A percentile compares a stretch with the other conserved stretches of the same genome.
Conservation (phyloP, 2,329 filamentous ascomycete species). For the Nannizziopsis arthrosporioides region DNA sequence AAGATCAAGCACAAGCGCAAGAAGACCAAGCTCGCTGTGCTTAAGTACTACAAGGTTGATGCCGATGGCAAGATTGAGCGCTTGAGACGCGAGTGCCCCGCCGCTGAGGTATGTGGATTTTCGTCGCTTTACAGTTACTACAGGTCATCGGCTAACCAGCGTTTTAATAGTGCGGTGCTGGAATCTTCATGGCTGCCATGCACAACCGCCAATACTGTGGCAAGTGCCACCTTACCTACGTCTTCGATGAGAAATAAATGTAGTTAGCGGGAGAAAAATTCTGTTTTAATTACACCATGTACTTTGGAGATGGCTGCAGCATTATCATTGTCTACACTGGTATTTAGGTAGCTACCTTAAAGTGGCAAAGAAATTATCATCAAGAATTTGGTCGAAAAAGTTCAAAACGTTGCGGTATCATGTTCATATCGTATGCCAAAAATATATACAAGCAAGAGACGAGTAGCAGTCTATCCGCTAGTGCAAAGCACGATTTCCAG, state of each 20-base stretch:
- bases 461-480: too few species aligned
- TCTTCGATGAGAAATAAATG: constrained; percentile 52
- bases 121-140: background rate
- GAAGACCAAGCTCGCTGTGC: constrained; percentile 99
- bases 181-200: constrained; percentile 99
- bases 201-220: constrained; percentile 97
- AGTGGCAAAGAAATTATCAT: background rate
- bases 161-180: constrained; percentile 74
- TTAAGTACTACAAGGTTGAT: constrained; percentile 99
- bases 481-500: too few species aligned
- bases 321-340: background rate
- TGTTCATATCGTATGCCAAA: too few species aligned
- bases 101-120: constrained; percentile 59
- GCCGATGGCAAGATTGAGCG: constrained; percentile 99
- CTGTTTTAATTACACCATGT: background rate
- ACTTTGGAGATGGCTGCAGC: constrained; percentile 1
- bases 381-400: too few species aligned
- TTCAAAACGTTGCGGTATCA: too few species aligned
- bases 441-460: too few species aligned
- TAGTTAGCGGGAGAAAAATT: constrained; percentile 1
- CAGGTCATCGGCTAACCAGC: constrained; percentile 27
- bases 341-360: background rate
- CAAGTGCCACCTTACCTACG: constrained; percentile 59
- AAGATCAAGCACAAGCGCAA: constrained; percentile 99
- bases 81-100: constrained; percentile 92